phyloP scores from a whole-genome alignment of 805 yeast genomes.

The Wickerhamomyces canadensis region DNA sequence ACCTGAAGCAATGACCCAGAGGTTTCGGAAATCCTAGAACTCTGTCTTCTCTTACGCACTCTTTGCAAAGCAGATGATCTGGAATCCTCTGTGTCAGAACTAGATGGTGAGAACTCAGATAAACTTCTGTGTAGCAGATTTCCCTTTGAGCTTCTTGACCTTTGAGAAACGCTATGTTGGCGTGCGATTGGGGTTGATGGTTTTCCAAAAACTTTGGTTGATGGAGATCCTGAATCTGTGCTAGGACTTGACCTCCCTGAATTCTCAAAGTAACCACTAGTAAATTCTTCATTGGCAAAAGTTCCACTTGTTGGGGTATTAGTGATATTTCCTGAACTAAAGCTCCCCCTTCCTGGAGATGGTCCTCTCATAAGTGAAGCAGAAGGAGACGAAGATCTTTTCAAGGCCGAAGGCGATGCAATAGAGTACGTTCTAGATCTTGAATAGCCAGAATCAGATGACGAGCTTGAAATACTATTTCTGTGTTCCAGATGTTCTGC shows the following conservation, averaged over 20 bases:
- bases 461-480: constrained; percentile 32
- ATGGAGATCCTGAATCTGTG: constrained; percentile 26
- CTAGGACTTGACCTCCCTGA: constrained; percentile 31
- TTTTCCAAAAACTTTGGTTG: constrained; percentile 13
- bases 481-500: constrained; percentile 60
- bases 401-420: constrained; percentile 33
- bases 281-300: constrained; percentile 27
- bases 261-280: constrained; percentile 14
- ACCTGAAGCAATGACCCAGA: constrained; percentile 22
- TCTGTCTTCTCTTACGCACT: constrained; percentile 49
- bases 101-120: constrained; percentile 41
- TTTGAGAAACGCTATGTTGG: constrained; percentile 9
- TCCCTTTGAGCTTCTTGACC: constrained; percentile 16
- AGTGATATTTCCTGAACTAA: constrained; percentile 11
- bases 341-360: constrained; percentile 26
- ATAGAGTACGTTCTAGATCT: constrained; percentile 26
- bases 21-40: constrained; percentile 31
- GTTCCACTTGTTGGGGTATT: constrained; percentile 14
- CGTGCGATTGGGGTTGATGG: constrained; percentile 19
- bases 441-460: constrained; percentile 26
- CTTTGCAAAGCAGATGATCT: constrained; percentile 43
- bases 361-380: constrained; percentile 24
- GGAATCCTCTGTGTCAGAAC: constrained; percentile 64
- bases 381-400: constrained; percentile 43
- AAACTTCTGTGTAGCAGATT: constrained; percentile 20